Percentiles rank a stretch among this genome's conserved stretches.
Evolutionary conservation across 1,139 yeast genomes (phyloP).

Genomic region (Sugiyamaella japonica): DNA sequence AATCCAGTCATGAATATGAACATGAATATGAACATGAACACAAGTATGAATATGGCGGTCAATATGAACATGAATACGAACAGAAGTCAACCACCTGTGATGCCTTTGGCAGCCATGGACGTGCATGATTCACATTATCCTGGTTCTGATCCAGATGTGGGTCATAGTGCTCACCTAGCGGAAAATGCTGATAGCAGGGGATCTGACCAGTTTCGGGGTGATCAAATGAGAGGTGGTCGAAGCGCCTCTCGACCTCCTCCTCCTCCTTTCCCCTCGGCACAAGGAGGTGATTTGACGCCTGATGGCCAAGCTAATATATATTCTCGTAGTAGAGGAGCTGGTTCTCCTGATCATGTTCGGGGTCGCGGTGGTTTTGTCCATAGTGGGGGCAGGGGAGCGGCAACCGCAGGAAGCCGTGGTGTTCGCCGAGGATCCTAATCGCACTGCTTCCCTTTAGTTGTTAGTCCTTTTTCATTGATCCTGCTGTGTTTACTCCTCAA

Average conservation of each 20-base stretch:
- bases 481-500: neutral
- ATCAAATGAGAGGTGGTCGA: conserved; percentile 14
- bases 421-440: neutral
- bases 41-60: too few relatives aligned
- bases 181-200: neutral
- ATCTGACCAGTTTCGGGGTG: neutral
- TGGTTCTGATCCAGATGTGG: neutral
- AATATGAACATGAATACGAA: neutral
- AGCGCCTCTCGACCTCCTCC: too few relatives aligned
- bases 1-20: neutral
- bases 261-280: neutral
- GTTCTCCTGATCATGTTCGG: neutral
- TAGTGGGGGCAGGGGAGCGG: neutral
- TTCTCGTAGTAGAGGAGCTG: neutral
- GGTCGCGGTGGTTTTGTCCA: conserved; percentile 1
- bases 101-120: neutral
- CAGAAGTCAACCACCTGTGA: neutral
- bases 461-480: neutral
- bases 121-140: neutral
- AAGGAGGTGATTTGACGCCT: neutral
- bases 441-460: neutral
- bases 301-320: neutral
- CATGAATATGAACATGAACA: too few relatives aligned
- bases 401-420: neutral
- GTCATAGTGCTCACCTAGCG: too few relatives aligned